Percentiles rank a stretch among this genome's conserved stretches.
Conservation (phyloP, 352 stramenopile genomes). For the Pythium sukuiense region DNA sequence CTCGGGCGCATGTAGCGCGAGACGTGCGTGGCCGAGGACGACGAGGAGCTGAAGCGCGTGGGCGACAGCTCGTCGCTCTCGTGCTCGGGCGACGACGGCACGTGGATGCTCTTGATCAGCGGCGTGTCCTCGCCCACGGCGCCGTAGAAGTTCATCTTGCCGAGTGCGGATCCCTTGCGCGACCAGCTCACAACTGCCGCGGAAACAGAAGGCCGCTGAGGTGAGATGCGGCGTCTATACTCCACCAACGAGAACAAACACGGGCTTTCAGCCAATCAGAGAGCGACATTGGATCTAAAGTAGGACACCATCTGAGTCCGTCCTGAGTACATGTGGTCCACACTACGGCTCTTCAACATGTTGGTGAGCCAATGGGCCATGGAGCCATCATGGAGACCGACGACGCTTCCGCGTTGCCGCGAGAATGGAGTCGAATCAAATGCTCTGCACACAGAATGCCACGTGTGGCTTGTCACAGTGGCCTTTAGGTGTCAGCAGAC, state of each 20-base stretch:
- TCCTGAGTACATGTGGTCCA: background rate
- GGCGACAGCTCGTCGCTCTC: conserved; percentile 33
- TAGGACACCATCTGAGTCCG: background rate
- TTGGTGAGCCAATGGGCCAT: background rate
- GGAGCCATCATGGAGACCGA: background rate
- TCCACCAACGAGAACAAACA: background rate
- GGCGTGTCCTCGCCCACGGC: conserved; percentile 44
- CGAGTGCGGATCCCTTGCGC: background rate
- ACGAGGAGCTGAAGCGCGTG: conserved; percentile 22
- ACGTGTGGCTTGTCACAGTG: background rate
- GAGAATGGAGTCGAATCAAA: background rate
- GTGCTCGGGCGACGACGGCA: conserved; percentile 37
- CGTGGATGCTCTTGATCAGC: conserved; percentile 32
- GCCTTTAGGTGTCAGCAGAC: background rate
- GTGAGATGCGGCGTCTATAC: conserved; percentile 2
- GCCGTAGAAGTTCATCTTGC: conserved; percentile 45
- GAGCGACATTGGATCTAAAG: background rate
- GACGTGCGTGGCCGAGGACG: conserved; percentile 8
- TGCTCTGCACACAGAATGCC: background rate
- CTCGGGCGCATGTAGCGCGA: conserved; percentile 15
- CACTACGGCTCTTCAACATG: conserved; percentile 1
- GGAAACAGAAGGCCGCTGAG: background rate
- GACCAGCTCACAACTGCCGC: conserved; percentile 1
- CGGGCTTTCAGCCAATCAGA: conserved; percentile 13
- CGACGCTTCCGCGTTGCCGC: background rate